These are phyloP conservation scores for Haberlea rhodopensis DNA, from an alignment of 257 asterid species.

Conservation along the genomic window DNA sequence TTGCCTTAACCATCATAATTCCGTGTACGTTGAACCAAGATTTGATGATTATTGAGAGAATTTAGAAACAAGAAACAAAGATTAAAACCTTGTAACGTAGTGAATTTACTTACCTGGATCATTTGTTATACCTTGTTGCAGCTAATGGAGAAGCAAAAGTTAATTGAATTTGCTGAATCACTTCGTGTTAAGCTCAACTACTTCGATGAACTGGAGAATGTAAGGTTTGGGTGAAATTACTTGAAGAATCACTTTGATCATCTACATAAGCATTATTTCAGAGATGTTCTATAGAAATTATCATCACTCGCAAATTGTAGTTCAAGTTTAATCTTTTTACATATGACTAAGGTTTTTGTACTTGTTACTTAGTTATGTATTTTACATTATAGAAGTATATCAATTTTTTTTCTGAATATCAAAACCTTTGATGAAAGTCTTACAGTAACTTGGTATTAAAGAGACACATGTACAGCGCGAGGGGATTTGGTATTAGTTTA, in stretches of 20 bases:
- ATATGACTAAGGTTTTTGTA: neutral
- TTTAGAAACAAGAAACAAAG: neutral
- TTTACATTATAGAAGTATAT: neutral
- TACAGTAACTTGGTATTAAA: too few relatives aligned
- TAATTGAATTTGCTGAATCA: slow-evolving; percentile 92
- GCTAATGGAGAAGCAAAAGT: slow-evolving; percentile 93
- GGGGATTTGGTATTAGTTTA: too few relatives aligned
- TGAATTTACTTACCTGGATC: slow-evolving; percentile 19
- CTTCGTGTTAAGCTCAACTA: slow-evolving; percentile 93
- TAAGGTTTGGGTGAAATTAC: slow-evolving; percentile 55
- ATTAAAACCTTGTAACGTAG: slow-evolving; percentile 4
- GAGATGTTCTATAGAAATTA: slow-evolving; percentile 6
- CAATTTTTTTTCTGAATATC: too few relatives aligned
- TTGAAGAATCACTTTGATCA: slow-evolving; percentile 24
- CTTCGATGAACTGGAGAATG: slow-evolving; percentile 99
- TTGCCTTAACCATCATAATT: neutral
- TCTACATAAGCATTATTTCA: slow-evolving; percentile 20
- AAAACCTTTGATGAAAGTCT: too few relatives aligned
- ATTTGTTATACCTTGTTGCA: slow-evolving; percentile 45
- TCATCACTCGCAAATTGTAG: slow-evolving; percentile 8
- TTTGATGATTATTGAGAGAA: slow-evolving; percentile 19
- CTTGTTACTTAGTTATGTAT: neutral
- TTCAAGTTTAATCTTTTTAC: slow-evolving; percentile 13
- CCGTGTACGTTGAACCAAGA: slow-evolving; percentile 4
- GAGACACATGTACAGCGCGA: too few relatives aligned